These are phyloP conservation scores for Talaromyces borbonicus DNA, from an alignment of 495 filamentous ascomycete genomes.

Conservation along the genomic window DNA sequence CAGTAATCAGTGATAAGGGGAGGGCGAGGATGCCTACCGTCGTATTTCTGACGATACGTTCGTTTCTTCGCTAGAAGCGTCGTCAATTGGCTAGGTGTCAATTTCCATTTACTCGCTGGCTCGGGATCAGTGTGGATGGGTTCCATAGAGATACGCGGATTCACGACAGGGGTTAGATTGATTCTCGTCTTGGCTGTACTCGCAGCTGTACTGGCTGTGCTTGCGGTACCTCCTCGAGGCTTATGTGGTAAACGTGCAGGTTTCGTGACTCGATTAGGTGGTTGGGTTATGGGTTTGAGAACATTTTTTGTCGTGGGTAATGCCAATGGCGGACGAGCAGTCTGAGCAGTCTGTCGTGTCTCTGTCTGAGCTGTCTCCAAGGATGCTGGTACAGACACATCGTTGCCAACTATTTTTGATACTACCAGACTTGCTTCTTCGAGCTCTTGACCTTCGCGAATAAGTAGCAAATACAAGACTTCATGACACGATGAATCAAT, in stretches of 20 bases:
- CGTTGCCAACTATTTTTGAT: neutral
- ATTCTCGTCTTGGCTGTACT: too few relatives aligned
- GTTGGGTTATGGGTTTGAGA: neutral
- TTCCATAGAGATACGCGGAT: neutral
- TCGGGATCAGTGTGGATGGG: neutral
- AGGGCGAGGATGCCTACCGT: neutral
- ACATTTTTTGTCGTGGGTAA: neutral
- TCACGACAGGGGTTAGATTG: neutral
- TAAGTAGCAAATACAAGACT: constrained; percentile 17
- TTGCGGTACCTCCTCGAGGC: too few relatives aligned
- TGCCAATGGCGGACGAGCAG: too few relatives aligned
- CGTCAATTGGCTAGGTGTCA: constrained; percentile 10
- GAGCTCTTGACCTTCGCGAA: constrained; percentile 5
- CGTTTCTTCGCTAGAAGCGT: constrained; percentile 1
- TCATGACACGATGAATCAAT: constrained; percentile 21
- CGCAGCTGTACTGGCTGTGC: too few relatives aligned
- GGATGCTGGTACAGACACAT: neutral
- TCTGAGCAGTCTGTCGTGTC: too few relatives aligned
- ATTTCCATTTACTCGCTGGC: constrained; percentile 9
- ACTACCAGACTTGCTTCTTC: neutral
- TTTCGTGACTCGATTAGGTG: neutral
- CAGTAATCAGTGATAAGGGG: too few relatives aligned
- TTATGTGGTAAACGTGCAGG: neutral
- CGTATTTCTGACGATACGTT: constrained; percentile 8
- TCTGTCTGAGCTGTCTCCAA: too few relatives aligned